Evolutionary conservation across 495 filamentous ascomycete species (phyloP), one percentile per base, ranked within the genome.

Genomic region (Gamarada debralockiae): DNA sequence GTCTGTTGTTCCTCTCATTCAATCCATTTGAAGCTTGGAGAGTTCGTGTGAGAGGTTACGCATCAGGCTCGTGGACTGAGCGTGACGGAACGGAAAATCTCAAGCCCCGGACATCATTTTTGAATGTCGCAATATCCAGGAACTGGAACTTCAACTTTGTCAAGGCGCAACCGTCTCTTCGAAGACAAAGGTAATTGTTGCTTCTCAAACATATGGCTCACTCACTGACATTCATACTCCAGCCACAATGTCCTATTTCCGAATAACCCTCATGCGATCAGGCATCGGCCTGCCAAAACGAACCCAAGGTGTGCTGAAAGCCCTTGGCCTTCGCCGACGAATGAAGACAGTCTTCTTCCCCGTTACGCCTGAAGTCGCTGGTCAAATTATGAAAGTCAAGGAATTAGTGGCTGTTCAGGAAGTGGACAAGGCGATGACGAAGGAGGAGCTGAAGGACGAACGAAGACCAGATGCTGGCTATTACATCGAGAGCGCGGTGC

Each of bases 371-470:
- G 83, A 91, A 55, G 79, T 88, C 49, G 95, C 95, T 3, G 95
- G 95, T 69, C 90, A 95, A 73, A 93, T 99, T 69, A 87, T 97
- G 82, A 90, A 87, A 68, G 91, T 99, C 43, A 99, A 99, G 70
- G 95, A 99, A 69, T 75, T 99, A 52, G 86, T 99, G 5, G 76
- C 79, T 12, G 92, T 99, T 21, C 71, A 81, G 34, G 93, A 97
- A 70, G 90, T 96, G 34, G 87, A 87, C 14, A 62, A 67, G 49
- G 63, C 79, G n/a, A 65, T 91, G 64, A 85, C 81, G 17, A 83
- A 84, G 64, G 71, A 76, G 52, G 85, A 97, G 72, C 76, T 96
- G 56, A 80, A 80, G 65, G 77, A 76, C 13, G 76, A 83, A 73
- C 73, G 95, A 59, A 82, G 77, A 68, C 90, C 91, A 7, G 89